Evolutionary conservation across 2,329 filamentous ascomycete species (phyloP).

Genomic region (Magnaporthales sp.): DNA sequence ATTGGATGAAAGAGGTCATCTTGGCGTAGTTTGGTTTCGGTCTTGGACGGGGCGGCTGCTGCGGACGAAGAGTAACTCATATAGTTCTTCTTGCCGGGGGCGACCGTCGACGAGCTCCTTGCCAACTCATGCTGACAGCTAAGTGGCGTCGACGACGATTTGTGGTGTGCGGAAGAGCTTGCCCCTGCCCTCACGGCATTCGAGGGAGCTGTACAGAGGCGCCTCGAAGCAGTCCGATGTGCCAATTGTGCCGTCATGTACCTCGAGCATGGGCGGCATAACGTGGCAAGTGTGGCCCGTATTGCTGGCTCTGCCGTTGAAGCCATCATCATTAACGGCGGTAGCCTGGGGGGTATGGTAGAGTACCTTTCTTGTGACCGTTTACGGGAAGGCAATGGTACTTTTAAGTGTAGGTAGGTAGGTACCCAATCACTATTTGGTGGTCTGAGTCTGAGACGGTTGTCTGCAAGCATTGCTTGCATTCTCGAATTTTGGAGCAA

Average conservation of each 20-base stretch:
- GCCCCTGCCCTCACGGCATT: constrained; percentile 9
- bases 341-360: not conserved
- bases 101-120: constrained; percentile 16
- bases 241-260: constrained; percentile 14
- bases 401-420: too few relatives aligned
- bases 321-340: constrained; percentile 12
- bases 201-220: constrained; percentile 11
- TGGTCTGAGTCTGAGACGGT: not conserved
- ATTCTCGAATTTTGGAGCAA: not conserved
- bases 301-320: constrained; percentile 25
- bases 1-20: constrained; percentile 93
- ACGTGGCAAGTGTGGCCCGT: constrained; percentile 27
- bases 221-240: not conserved
- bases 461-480: not conserved
- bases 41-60: constrained; percentile 14
- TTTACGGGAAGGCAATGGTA: not conserved
- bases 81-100: not conserved
- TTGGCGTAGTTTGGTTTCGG: constrained; percentile 39
- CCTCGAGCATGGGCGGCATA: constrained; percentile 31
- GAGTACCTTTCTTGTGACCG: not conserved
- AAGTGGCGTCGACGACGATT: not conserved
- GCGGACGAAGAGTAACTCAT: constrained; percentile 2
- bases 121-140: not conserved
- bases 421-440: not conserved
- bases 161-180: not conserved